These are phyloP conservation scores for Penicillium expansum DNA, from an alignment of 2,329 filamentous ascomycete species.

Conservation along the genomic window DNA sequence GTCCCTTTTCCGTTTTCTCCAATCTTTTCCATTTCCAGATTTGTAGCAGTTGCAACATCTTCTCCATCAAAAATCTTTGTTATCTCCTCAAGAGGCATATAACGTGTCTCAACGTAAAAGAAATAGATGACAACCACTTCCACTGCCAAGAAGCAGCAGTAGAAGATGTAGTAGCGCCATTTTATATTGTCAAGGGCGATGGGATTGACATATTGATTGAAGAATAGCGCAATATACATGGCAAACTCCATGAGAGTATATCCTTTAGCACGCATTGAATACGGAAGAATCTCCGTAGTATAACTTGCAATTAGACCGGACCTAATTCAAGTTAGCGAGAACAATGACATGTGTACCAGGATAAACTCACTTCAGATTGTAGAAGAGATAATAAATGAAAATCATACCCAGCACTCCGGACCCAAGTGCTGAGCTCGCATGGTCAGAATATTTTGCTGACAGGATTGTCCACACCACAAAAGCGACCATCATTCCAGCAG, in stretches of 20 bases:
- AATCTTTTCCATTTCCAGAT: not conserved
- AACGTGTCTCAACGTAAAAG: slow-evolving; percentile 37
- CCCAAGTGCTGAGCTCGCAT: slow-evolving; percentile 32
- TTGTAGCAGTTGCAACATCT: not conserved
- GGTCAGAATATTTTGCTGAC: slow-evolving; percentile 36
- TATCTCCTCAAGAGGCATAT: slow-evolving; percentile 35
- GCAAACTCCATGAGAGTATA: slow-evolving; percentile 40
- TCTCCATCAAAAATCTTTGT: slow-evolving; percentile 36
- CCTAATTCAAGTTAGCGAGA: not conserved
- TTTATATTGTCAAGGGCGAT: slow-evolving; percentile 32
- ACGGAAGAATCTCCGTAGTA: slow-evolving; percentile 50
- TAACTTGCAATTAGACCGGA: slow-evolving; percentile 39
- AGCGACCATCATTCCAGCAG: slow-evolving; percentile 44
- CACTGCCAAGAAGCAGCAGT: slow-evolving; percentile 34
- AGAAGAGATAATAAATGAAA: slow-evolving; percentile 45
- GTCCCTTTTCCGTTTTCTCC: not conserved
- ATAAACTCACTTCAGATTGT: slow-evolving; percentile 25
- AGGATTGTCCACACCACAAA: slow-evolving; percentile 46
- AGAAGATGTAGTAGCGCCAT: slow-evolving; percentile 42
- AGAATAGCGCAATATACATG: slow-evolving; percentile 33
- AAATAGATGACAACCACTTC: slow-evolving; percentile 36
- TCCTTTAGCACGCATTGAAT: slow-evolving; percentile 50
- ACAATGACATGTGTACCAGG: not conserved
- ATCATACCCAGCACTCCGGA: slow-evolving; percentile 43
- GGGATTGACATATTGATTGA: slow-evolving; percentile 38